Evolutionary conservation across 441 rosid genomes (phyloP).

Genomic region (Syzygium syzygioides): DNA sequence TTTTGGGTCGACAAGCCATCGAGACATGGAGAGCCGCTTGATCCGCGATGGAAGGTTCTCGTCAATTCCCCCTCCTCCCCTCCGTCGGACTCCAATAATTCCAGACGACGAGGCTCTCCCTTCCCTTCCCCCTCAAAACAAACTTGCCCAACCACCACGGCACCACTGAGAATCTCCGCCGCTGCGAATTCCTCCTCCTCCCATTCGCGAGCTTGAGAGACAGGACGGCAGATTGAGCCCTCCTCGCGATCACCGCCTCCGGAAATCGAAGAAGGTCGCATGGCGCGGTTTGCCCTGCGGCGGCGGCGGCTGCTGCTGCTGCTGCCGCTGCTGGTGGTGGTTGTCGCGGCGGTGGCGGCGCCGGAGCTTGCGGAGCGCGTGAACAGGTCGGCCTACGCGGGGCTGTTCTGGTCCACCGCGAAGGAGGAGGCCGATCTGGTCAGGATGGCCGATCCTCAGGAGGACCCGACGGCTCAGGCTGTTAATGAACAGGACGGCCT

Average conservation of each 20-base stretch:
- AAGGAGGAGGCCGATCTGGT: constrained; percentile 55
- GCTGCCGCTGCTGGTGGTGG: constrained; percentile 1
- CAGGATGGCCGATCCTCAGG: constrained; percentile 27
- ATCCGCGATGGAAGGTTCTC: not conserved
- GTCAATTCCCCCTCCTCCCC: not conserved
- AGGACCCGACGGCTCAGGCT: constrained; percentile 26
- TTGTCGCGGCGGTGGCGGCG: constrained; percentile 16
- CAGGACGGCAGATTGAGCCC: not conserved
- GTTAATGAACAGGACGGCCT: constrained; percentile 41
- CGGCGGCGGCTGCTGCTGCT: not conserved
- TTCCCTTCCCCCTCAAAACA: not conserved
- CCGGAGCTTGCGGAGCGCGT: constrained; percentile 29
- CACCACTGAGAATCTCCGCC: not conserved
- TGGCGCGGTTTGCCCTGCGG: constrained; percentile 7
- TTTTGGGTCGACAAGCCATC: not conserved
- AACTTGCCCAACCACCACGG: not conserved
- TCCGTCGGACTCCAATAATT: not conserved
- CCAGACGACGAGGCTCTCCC: not conserved
- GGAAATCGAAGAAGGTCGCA: not conserved
- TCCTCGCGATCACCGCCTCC: not conserved
- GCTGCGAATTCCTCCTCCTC: not conserved
- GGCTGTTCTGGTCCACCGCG: constrained; percentile 43
- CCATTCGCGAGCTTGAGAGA: not conserved
- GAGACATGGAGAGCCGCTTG: not conserved
- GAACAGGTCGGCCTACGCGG: constrained; percentile 33